Percentiles rank a stretch among this genome's conserved stretches.
Evolutionary conservation across 2,329 filamentous ascomycete species (phyloP).

Genomic region (Verticillium klebahnii): DNA sequence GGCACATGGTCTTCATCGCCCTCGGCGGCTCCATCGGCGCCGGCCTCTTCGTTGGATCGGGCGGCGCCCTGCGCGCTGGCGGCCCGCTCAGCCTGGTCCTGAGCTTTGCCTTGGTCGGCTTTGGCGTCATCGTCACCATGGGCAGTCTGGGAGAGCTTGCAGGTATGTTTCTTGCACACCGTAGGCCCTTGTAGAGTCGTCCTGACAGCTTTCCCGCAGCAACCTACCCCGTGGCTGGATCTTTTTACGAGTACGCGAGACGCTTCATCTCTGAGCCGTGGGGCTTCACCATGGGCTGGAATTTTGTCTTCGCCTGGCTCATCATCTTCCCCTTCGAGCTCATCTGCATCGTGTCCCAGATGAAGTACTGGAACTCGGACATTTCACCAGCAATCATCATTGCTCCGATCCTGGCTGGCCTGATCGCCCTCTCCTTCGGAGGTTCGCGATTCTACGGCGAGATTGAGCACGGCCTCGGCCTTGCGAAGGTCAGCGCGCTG

Average conservation of each 20-base stretch:
- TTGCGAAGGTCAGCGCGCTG: slow-evolving; percentile 47
- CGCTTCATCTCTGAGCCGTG: slow-evolving; percentile 30
- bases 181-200: slow-evolving; percentile 10
- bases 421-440: slow-evolving; percentile 37
- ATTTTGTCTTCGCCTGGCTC: slow-evolving; percentile 30
- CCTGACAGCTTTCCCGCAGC: slow-evolving; percentile 12
- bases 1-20: slow-evolving; percentile 30
- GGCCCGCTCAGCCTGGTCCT: slow-evolving; percentile 25
- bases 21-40: slow-evolving; percentile 30
- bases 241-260: slow-evolving; percentile 33
- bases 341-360: slow-evolving; percentile 26
- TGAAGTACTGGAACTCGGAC: slow-evolving; percentile 21
- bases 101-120: slow-evolving; percentile 25
- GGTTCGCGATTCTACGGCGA: slow-evolving; percentile 41
- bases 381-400: slow-evolving; percentile 23
- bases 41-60: slow-evolving; percentile 28
- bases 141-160: slow-evolving; percentile 23
- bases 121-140: slow-evolving; percentile 26
- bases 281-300: slow-evolving; percentile 36
- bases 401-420: slow-evolving; percentile 31
- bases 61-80: slow-evolving; percentile 22
- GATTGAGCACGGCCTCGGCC: slow-evolving; percentile 47
- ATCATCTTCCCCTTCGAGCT: slow-evolving; percentile 32
- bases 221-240: slow-evolving; percentile 27
- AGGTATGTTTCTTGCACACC: slow-evolving; percentile 9